Percentiles rank a stretch among this genome's conserved stretches.
Evolutionary conservation across 805 yeast genomes (phyloP).

Genomic region (Saccharomycopsis guyanensis): DNA sequence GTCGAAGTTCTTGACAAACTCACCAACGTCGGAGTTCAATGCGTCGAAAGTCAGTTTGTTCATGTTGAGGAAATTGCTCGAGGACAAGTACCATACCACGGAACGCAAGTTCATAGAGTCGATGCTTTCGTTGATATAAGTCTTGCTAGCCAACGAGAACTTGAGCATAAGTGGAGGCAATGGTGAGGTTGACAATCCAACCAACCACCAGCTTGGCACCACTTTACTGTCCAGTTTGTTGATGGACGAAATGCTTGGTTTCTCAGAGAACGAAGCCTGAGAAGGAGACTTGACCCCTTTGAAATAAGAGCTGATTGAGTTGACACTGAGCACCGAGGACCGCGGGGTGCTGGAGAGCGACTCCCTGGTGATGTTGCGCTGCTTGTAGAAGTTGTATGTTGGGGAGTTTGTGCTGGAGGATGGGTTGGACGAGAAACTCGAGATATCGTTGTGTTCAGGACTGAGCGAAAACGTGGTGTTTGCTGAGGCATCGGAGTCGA

Average conservation of each 20-base stretch:
- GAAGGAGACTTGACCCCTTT: neutral
- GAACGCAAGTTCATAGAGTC: constrained; percentile 15
- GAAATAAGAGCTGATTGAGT: neutral
- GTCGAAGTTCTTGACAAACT: constrained; percentile 15
- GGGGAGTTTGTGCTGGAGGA: constrained; percentile 1
- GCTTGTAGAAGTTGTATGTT: constrained; percentile 3
- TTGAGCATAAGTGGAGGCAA: constrained; percentile 19
- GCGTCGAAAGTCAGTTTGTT: constrained; percentile 13
- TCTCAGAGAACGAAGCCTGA: neutral
- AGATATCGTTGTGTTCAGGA: constrained; percentile 4
- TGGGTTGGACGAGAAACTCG: constrained; percentile 7
- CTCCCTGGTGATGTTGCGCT: constrained; percentile 6
- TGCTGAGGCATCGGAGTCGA: constrained; percentile 12
- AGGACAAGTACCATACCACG: constrained; percentile 16
- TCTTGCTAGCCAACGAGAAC: constrained; percentile 10
- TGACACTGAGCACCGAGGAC: constrained; percentile 15
- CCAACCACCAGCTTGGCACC: constrained; percentile 19
- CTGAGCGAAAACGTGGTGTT: constrained; percentile 11
- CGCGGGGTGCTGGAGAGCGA: constrained; percentile 11
- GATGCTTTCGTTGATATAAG: constrained; percentile 10
- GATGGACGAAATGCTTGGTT: neutral
- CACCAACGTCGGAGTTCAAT: constrained; percentile 10
- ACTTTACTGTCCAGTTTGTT: neutral
- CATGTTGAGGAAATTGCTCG: constrained; percentile 8
- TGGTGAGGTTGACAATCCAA: constrained; percentile 15